Percentiles rank a stretch among this genome's conserved stretches.
phyloP scores from a whole-genome alignment of 345 rosid genomes.

The Corymbia maculata region DNA sequence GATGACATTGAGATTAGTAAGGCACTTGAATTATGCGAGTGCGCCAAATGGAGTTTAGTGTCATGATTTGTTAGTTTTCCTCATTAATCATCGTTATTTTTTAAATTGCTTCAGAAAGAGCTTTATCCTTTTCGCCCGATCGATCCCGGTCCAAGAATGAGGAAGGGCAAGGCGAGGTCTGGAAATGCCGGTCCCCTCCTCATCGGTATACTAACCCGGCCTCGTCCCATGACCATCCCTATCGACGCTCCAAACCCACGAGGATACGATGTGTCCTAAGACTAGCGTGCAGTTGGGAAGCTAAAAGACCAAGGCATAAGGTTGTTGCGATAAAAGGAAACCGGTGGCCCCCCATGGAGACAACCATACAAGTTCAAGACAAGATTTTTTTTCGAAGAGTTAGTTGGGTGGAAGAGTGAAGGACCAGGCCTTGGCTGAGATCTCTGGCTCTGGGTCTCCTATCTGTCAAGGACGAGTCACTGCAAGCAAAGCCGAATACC shows the following conservation, averaged over 20 bases:
- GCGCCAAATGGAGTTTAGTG: not conserved
- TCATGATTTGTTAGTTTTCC: not conserved
- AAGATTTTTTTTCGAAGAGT: not conserved
- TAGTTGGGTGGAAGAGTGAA: not conserved
- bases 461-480: not conserved
- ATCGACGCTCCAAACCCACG: not conserved
- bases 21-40: not conserved
- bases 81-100: not conserved
- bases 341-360: not conserved
- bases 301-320: not conserved
- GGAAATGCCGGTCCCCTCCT: not conserved
- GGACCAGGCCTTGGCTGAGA: not conserved
- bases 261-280: not conserved
- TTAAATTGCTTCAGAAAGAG: not conserved
- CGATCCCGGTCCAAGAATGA: not conserved
- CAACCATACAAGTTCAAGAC: not conserved
- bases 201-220: not conserved
- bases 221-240: not conserved
- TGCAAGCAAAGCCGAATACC: not conserved
- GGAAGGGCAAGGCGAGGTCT: fast-evolving
- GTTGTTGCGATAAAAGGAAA: slow-evolving; percentile 33
- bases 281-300: not conserved
- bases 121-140: fast-evolving
- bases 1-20: not conserved
- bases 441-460: not conserved